Evolutionary conservation across 164 flowering plant species (phyloP).

Genomic region (Sextonia rubra): DNA sequence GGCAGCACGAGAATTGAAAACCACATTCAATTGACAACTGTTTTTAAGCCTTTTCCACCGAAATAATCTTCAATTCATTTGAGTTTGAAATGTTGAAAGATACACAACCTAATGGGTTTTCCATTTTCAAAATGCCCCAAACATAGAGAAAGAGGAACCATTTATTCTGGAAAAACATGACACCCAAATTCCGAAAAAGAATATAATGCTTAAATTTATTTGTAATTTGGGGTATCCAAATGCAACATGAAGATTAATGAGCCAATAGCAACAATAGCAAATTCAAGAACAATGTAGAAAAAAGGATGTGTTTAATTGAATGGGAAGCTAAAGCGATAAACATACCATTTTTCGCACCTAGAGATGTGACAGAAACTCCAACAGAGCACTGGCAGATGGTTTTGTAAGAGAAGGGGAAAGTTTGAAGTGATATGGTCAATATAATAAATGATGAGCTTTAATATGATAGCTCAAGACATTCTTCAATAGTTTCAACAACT

Average conservation of each 20-base stretch:
- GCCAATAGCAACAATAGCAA: not conserved
- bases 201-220: not conserved
- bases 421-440: not conserved
- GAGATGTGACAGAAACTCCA: slow-evolving; percentile 22
- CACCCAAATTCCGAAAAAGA: not conserved
- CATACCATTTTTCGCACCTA: slow-evolving; percentile 25
- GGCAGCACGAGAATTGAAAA: not conserved
- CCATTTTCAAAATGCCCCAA: not conserved
- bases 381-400: slow-evolving; percentile 9
- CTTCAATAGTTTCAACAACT: not conserved
- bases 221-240: too few relatives aligned
- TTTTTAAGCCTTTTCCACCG: not conserved
- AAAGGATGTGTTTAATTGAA: not conserved
- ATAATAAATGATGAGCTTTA: not conserved
- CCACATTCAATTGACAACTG: not conserved
- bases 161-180: not conserved
- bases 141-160: not conserved
- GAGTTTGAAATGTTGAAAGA: not conserved
- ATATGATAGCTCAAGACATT: not conserved
- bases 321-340: not conserved
- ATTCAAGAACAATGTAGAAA: not conserved
- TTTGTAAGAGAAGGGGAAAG: slow-evolving; percentile 21
- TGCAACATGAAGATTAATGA: too few relatives aligned
- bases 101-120: not conserved
- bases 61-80: not conserved